Evolutionary conservation across 257 asterid species (phyloP).

Genomic region (Ophiorrhiza pumila): DNA sequence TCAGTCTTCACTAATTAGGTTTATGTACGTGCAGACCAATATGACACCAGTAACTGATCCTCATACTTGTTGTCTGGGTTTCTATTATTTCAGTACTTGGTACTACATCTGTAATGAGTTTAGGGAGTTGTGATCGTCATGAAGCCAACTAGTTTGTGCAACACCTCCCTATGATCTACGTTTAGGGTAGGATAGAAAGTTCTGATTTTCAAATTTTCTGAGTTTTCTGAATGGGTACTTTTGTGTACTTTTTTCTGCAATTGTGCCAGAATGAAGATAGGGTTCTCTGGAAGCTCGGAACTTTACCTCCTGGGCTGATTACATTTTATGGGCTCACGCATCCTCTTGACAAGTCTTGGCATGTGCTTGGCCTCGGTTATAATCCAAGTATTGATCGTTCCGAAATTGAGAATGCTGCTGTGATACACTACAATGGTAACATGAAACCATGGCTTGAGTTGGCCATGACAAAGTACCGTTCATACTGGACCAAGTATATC

Average conservation of each 20-base stretch:
- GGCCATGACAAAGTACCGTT: slow-evolving; percentile 90
- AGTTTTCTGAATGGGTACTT: slow-evolving; percentile 2
- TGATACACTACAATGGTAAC: slow-evolving; percentile 91
- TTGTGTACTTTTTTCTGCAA: slow-evolving; percentile 15
- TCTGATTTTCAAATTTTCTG: not conserved
- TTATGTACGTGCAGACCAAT: not conserved
- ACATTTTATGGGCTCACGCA: slow-evolving; percentile 93
- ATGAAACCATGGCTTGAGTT: slow-evolving; percentile 98
- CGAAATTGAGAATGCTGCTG: slow-evolving; percentile 94
- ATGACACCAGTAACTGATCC: not conserved
- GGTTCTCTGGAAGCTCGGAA: slow-evolving; percentile 96
- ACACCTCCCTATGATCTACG: not conserved
- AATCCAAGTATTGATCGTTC: slow-evolving; percentile 74
- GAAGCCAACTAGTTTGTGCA: not conserved
- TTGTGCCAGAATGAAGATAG: slow-evolving; percentile 77
- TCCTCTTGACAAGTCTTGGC: slow-evolving; percentile 96
- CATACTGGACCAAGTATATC: slow-evolving; percentile 84
- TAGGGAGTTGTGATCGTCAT: not conserved
- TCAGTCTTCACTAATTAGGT: not conserved
- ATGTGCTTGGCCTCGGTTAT: slow-evolving; percentile 94
- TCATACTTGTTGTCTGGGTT: not conserved
- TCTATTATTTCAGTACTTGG: not conserved
- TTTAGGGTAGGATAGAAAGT: not conserved
- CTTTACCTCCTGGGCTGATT: slow-evolving; percentile 92
- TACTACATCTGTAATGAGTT: not conserved